Evolutionary conservation across 257 asterid genomes (phyloP).

Genomic region (Thymus quinquecostatus): DNA sequence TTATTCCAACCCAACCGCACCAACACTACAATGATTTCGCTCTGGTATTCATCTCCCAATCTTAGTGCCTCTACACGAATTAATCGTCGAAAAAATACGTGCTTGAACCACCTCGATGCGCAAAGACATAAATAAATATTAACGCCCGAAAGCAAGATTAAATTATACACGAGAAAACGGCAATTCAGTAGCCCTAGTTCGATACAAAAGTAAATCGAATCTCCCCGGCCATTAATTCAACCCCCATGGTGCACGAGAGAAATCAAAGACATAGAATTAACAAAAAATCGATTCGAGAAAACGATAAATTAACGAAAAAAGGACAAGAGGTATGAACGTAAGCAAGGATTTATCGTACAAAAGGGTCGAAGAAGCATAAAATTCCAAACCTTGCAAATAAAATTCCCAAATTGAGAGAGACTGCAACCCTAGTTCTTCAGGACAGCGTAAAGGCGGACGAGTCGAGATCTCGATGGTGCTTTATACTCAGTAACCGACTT

Average conservation of each 20-base stretch:
- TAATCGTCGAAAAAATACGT: neutral
- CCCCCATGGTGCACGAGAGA: neutral
- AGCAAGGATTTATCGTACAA: neutral
- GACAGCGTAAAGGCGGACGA: conserved; percentile 13
- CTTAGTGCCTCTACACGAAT: neutral
- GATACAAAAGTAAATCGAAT: neutral
- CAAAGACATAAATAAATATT: no score
- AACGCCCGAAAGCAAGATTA: neutral
- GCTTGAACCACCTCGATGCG: neutral
- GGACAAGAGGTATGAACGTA: neutral
- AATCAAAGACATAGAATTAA: neutral
- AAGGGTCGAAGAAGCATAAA: neutral
- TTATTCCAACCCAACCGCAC: neutral
- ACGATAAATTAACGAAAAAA: neutral
- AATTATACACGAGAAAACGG: neutral
- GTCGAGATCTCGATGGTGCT: conserved; percentile 9
- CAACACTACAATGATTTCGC: neutral
- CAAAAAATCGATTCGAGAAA: neutral
- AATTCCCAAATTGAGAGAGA: conserved; percentile 26
- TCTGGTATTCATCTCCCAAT: neutral
- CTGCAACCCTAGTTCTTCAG: conserved; percentile 42
- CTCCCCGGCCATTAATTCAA: neutral
- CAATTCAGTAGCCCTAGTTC: conserved; percentile 10
- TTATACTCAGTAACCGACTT: conserved; percentile 34
- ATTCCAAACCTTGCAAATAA: conserved; percentile 30